Evolutionary conservation across 495 filamentous ascomycete species (phyloP), one percentile per base, ranked within the genome.

Genomic region (Geoglossum glabrum): DNA sequence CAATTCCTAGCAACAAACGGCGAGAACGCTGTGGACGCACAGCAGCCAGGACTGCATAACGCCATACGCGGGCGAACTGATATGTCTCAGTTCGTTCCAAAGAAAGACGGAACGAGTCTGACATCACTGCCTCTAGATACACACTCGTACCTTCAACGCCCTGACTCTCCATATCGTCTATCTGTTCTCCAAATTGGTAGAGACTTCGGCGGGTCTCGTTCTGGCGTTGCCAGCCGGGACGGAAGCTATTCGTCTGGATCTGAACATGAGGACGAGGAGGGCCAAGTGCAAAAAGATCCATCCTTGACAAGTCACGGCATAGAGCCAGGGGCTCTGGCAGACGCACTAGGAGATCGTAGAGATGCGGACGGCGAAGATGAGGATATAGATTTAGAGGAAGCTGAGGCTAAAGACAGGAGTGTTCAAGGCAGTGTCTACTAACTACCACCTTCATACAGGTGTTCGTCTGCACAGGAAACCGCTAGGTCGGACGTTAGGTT

Each of bases 151-250:
- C 7, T 21, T 21, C 0, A 10, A 13, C 17, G 30, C 9, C 34
- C 15, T 26, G 10, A 33, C 31, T 33, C 23, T 19, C 54, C 34
- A 40, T 47, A 49, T 19, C 46, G 38, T 17, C 15, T 30, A 55
- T 36, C 28, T 28, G 28, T 60, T 9, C 45, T 50, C 25, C 57
- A 60, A 34, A 26, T 46, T 13, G 59, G 59, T 5, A 58, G 59
- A 25, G 59, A 61, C 56, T 59, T 59, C 21, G 59, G 59, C 28
- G 59, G 59, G 11, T 52, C 59, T 15, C 34, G 38, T 15, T 61
- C 59, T 33, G 59, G 59, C 23, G 59, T 46, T 21, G 55, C 31
- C 0, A 60, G 59, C 49, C 59, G 55, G 0, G 59, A 30, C 28
- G 38, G 55, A 17, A 59, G 59, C 54, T 19, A 5, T 25, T 56